Percentiles rank a stretch among this genome's conserved stretches.
Evolutionary conservation across 345 rosid species (phyloP).

Genomic region (Acer yangbiense): DNA sequence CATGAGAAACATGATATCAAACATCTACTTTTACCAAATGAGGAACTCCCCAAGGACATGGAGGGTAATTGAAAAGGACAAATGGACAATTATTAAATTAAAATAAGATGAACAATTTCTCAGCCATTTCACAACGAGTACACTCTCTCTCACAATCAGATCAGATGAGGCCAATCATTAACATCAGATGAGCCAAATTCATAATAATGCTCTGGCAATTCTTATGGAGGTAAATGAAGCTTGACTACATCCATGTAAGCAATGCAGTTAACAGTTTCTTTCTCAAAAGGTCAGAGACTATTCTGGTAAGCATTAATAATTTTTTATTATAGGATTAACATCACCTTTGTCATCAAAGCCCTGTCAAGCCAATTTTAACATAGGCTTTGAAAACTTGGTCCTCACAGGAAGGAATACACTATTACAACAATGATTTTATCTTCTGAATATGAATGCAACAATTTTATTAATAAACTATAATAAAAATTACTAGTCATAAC

Average conservation of each 20-base stretch:
- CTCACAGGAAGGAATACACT: background rate
- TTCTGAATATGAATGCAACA: background rate
- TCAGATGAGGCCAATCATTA: background rate
- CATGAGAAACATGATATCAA: background rate
- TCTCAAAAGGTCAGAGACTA: background rate
- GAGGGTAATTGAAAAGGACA: background rate
- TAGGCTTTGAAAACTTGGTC: background rate
- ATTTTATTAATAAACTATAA: background rate
- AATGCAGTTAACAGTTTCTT: background rate
- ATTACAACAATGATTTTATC: background rate
- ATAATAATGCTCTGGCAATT: background rate
- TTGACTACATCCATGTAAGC: background rate
- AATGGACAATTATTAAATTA: background rate
- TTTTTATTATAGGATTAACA: background rate
- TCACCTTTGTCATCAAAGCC: background rate
- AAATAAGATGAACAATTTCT: background rate
- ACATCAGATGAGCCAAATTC: constrained; percentile 1
- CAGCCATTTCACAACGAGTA: background rate
- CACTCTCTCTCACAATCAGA: background rate
- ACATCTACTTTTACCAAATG: background rate
- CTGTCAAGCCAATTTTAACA: background rate
- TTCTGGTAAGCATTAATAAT: background rate
- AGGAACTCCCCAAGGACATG: background rate
- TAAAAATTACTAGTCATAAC: background rate
- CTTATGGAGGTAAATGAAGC: constrained; percentile 1